Base-by-base conservation (phyloP, 2,329 filamentous ascomycete species). In the Fusarium sp. region DNA sequence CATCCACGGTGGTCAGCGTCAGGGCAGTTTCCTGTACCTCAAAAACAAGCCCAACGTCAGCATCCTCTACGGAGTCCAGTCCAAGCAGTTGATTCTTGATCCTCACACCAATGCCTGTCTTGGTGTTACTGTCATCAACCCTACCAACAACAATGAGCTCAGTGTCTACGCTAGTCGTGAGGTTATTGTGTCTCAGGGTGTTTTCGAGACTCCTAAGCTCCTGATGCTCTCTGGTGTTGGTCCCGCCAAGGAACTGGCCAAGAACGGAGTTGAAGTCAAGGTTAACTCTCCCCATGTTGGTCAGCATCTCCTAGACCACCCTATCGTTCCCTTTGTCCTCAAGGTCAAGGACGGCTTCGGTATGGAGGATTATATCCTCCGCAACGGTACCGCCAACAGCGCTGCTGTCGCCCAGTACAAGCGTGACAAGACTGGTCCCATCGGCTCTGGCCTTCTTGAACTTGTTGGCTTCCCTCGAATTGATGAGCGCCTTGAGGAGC, bases 201-300 rank as follows among this genome's bases (percentile, higher is more conserved):
- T 89, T 2, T 92, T 89, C 81, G 90, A 92, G 81, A 88, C 87
- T 1, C 90, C 90, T 3, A 91, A 93, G 80, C 81, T 93, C 2
- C 87, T 93, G 9, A 90, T 91, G 83, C 86, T 92, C 2, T 89
- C 85, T 61, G 91, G 91, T 17, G 86, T 93, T 56, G 91, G 91
- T 0, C 90, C 90, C 0, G 78, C 80, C 6, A 79, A 82, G 0
- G 87, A 90, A 71, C 85, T 93, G 4, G 72, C 85, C 20, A 82
- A 84, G 63, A 85, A 88, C 74, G 81, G 84, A 14, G 92, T 93
- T 70, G 76, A 84, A 0, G 81, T 89, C 1, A 74, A 90, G 32
- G 83, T 86, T 5, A 85, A 92, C 72, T 87, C 90, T 0, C 88
- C 88, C 1, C 89, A 91, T 47, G 90, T 93, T 8, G 91, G 91